Base-by-base conservation (phyloP, 257 asterid genomes). In the Fraxinus cuspidata region DNA sequence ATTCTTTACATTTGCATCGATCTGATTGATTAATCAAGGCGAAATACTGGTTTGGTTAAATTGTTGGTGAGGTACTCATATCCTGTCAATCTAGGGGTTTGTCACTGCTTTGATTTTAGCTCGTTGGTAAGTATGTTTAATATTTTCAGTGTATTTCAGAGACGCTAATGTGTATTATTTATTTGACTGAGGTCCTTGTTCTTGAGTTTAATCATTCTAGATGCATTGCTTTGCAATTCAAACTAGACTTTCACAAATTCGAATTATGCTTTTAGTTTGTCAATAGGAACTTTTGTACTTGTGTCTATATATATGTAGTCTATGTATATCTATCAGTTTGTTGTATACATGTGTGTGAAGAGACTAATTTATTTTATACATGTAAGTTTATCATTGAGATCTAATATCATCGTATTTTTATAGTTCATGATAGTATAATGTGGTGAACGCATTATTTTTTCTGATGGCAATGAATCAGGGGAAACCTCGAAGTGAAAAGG, bases 401-500 rank as follows among this genome's bases (percentile, higher is more conserved):
- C 25, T 60, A 21, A 25, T 60, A 12, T 27, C 21, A 9, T 19
- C 4, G 9, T 29, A 29, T 29, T 38, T 40, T 29, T 60, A 40
- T n/a, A 27, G 63, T 16, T 13, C 71, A 23, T 64, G 27, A 32
- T 63, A 51, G 38, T 53, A 67, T 32, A 28, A 73, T 70, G 27
- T 70, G 25, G 64, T n/a, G 56, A 47, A 3, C 29, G 12, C 12
- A 25, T 23, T 70, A 27, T 27, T 66, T 74, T 16, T 10, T 19
- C 37, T 80, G 79, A 34, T 85, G 84, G 74, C 74, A 53, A 40
- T 80, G 42, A 82, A 73, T 81, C 89, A 93, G 99, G 93, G 99
- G 97, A 72, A 88, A 84, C 77, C 72, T 93, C 74, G 96, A 83
- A 82, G 97, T 95, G 81, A 90, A 85, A 74, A 85, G 98, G 78